Base-by-base conservation (phyloP, 805 yeast genomes). In the Pichia phayaonensis region DNA sequence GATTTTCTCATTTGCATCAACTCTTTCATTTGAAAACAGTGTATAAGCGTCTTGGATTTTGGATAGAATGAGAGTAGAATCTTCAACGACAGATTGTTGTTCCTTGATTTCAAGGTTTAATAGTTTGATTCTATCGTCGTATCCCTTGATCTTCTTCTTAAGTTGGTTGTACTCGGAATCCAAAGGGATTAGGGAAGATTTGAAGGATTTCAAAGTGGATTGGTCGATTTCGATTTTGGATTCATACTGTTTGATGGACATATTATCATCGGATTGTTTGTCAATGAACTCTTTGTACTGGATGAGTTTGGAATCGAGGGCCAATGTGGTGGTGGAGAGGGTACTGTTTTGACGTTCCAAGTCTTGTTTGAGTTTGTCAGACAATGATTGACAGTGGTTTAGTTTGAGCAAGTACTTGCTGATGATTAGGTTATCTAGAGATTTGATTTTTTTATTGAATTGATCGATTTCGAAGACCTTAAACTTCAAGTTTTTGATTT, bases 401-500 rank as follows among this genome's bases (percentile, higher is more conserved):
- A 90, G 65, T 56, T 81, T 79, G 74, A 86, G 81, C 31, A 90
- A 62, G 42, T 82, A 76, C 26, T 75, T 76, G 12, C 70, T 62
- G 42, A 73, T 69, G n/a, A 78, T 72, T 22, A 78, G 58, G 11
- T 73, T 65, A 12, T 70, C 65, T 56, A 76, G 78, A 55, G 80
- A 80, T 1, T 64, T 65, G 7, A 80, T 61, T 59, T 79, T 81
- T 34, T 68, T 63, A 56, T 83, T 84, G 63, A 80, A 89, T 50
- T 75, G 69, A 51, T 81, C 86, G 45, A 85, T 84, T 62, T 89
- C 94, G 6, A 71, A 71, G 57, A 84, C 74, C 62, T 89, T 95
- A 53, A 80, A 88, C 56, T 80, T 81, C 59, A 88, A 88, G 58
- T 83, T 90, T 62, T 77, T 84, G 45, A 86, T 74, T 62, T 88